A percentile compares a stretch with the other conserved stretches of the same genome.
Evolutionary conservation across 805 yeast genomes (phyloP).

Genomic region (Babjeviella inositovora): DNA sequence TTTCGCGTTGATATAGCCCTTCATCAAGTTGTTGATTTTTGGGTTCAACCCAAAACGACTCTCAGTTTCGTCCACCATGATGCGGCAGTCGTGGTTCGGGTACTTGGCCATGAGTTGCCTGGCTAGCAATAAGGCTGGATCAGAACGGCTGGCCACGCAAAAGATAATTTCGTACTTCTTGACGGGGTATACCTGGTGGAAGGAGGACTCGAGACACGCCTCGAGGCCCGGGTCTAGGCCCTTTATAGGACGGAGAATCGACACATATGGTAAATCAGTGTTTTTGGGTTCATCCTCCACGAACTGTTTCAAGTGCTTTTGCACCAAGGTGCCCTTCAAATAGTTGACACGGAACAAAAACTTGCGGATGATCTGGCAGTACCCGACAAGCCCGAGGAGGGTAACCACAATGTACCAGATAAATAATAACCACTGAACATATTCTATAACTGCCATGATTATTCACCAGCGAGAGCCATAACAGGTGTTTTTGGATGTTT

Average conservation of each 20-base stretch:
- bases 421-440: constrained; percentile 6
- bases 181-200: constrained; percentile 50
- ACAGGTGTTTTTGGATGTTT: no score
- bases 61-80: constrained; percentile 30
- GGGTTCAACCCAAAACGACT: constrained; percentile 73
- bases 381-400: constrained; percentile 15
- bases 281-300: constrained; percentile 1
- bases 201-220: constrained; percentile 50
- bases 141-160: constrained; percentile 51
- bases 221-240: constrained; percentile 70
- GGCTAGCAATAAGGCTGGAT: constrained; percentile 51
- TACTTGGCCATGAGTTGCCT: constrained; percentile 28
- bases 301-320: not conserved
- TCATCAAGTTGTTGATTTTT: constrained; percentile 73
- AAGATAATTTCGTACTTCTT: constrained; percentile 52
- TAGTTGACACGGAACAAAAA: no score
- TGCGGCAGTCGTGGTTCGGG: constrained; percentile 38
- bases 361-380: constrained; percentile 12
- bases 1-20: constrained; percentile 56
- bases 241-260: constrained; percentile 69
- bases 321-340: constrained; percentile 1
- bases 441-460: not conserved
- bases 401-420: constrained; percentile 19
- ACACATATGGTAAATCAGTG: constrained; percentile 32
- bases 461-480: constrained; percentile 1